Conservation (phyloP, 306 rosid genomes). For the apple (Malus domestica) region ASM211411v1 NC_041794.1:3450001-3450500, state of each 20-base stretch:
- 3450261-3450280: too few species aligned
- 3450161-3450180: too few species aligned
- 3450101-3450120: neutral
- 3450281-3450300: neutral
- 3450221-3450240: too few species aligned
- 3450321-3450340: neutral
- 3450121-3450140: neutral
- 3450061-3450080: neutral
- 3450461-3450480: neutral
- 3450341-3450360: neutral
- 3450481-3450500: conserved; percentile 4
- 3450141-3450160: too few species aligned
- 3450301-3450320: neutral
- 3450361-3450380: neutral
- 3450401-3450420: neutral
- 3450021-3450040: neutral
- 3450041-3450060: too few species aligned
- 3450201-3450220: too few species aligned
- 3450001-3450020: neutral
- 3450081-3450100: neutral
- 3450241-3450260: too few species aligned
- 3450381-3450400: neutral
- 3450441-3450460: neutral
- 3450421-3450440: neutral
- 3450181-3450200: too few species aligned